These are phyloP conservation scores for Falciphora oryzae DNA, from an alignment of 2,329 filamentous ascomycete genomes.

Conservation along the genomic window DNA sequence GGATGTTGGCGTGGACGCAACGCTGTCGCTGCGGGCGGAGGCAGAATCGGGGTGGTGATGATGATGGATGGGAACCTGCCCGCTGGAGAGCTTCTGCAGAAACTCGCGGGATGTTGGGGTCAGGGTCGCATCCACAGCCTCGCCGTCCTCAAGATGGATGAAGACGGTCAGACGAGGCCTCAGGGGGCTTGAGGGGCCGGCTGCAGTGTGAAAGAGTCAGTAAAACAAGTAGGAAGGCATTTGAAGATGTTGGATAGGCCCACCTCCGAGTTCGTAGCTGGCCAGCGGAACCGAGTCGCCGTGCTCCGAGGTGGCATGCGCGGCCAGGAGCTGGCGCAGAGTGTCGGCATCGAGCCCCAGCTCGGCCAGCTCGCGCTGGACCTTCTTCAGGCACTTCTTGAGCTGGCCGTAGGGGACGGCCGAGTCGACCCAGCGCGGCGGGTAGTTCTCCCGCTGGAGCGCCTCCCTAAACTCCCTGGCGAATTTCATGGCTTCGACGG, in stretches of 20 bases:
- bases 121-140: slow-evolving; percentile 62
- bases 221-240: background rate
- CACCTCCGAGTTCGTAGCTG: slow-evolving; percentile 52
- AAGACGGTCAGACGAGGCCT: slow-evolving; percentile 66
- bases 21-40: background rate
- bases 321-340: slow-evolving; percentile 56
- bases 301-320: slow-evolving; percentile 33
- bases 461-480: slow-evolving; percentile 69
- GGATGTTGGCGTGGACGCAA: too few species aligned
- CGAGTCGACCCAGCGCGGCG: slow-evolving; percentile 62
- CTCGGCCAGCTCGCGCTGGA: slow-evolving; percentile 63
- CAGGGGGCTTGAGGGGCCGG: slow-evolving; percentile 29
- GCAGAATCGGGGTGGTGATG: background rate
- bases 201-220: background rate
- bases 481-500: slow-evolving; percentile 66
- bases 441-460: slow-evolving; percentile 65
- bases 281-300: slow-evolving; percentile 23
- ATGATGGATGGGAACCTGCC: slow-evolving; percentile 22
- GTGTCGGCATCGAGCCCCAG: slow-evolving; percentile 69
- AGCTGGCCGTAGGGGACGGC: slow-evolving; percentile 80
- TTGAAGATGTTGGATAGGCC: slow-evolving; percentile 2
- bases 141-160: slow-evolving; percentile 60
- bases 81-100: slow-evolving; percentile 53
- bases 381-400: slow-evolving; percentile 83
- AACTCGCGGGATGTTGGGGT: slow-evolving; percentile 59